Base-by-base conservation (phyloP, 1,284 basidiomycete species). In the Sporisorium graminicola region DNA sequence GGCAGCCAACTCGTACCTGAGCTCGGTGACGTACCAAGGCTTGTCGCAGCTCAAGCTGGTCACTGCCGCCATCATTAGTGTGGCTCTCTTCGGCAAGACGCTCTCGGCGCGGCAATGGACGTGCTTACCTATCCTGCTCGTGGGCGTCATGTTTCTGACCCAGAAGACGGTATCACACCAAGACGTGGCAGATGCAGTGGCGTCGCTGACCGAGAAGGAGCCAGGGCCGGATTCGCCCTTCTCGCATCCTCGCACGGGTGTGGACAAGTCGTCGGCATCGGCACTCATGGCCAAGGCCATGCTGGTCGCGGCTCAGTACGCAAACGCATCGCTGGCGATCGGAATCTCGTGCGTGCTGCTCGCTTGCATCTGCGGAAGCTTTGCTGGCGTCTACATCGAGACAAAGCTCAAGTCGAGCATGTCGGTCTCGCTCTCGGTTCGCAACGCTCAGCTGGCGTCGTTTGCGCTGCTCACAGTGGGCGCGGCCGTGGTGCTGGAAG, bases 1-100 rank as follows among this genome's bases (percentile, higher is more conserved):
- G 10, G 54, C 44, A 2, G 57, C 72, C 44, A 68, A 69, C 31
- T 62, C 72, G 26, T 52, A 74, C 35, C 52, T 74, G n/a, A 69
- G 58, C 52, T 51, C 72, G 26, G 66, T 74, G 5, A 66, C 65
- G 2, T 74, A 74, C 33, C 72, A 74, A 37, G 72, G 54, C 0
- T 50, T 74, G 5, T 74, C 72, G 31, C 72, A 74, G 22, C 72
- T 74, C 49, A 74, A 74, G 44, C 66, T 74, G 20, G 53, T 74
- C 7, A 74, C 72, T 12, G 72, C 72, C 7, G 72, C 72, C 1
- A 12, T 74, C 22, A 65, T 74, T 47, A 69, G 72, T 35, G 65
- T 68, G 27, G 56, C 46, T 18, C 12, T 74, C 6, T 69, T 69
- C 18, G 61, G 62, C 13, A 68, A 55, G 47, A 44, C 54, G 33